Base-by-base conservation (phyloP, 2,329 filamentous ascomycete species). In the Harringtonia lauricola region DNA sequence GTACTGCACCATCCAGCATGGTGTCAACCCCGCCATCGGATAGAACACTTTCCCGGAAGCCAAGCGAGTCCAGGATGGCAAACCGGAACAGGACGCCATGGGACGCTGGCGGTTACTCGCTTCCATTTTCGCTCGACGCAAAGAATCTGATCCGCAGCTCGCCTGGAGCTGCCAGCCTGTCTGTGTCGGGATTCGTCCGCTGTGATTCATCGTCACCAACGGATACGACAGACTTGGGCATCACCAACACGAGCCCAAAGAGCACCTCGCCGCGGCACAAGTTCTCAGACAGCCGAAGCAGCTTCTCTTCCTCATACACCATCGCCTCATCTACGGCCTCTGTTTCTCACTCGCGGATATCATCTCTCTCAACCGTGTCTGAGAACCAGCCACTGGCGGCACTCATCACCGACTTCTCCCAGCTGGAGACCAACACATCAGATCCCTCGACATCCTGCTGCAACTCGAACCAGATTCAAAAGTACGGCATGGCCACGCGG, bases 251-350 rank as follows among this genome's bases (percentile, higher is more conserved):
- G 18, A 63, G 62, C 46, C 59, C 59, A 4, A 59, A 56, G 31
- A 63, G 59, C 8, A 55, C 57, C 14, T 66, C 61, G 7, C 60
- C 61, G 15, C 51, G 53, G 39, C 67, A 70, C 57, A 68, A 63
- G 52, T 64, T 63, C 43, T 74, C 71, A 1, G 66, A 70, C 51
- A 76, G 72, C 50, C 63, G 66, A 42, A 71, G 71, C 60, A 76
- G 68, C 44, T 55, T 72, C 15, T 71, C 71, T 3, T 71, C 71
- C 4, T 72, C 67, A 2, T 68, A 67, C 52, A 63, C 64, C 17
- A 54, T 52, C 8, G 68, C 69, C 3, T 67, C 70, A 3, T 64
- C 60, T 15, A 52, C 49, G 30, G 54, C 60, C 36, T 72, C 69
- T 2, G 57, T 60, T 14, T 60, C 63, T 1, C 71, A 76, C 52